Conservation (phyloP, 768 basidiomycete genomes). For the Boletellus ananas region DNA sequence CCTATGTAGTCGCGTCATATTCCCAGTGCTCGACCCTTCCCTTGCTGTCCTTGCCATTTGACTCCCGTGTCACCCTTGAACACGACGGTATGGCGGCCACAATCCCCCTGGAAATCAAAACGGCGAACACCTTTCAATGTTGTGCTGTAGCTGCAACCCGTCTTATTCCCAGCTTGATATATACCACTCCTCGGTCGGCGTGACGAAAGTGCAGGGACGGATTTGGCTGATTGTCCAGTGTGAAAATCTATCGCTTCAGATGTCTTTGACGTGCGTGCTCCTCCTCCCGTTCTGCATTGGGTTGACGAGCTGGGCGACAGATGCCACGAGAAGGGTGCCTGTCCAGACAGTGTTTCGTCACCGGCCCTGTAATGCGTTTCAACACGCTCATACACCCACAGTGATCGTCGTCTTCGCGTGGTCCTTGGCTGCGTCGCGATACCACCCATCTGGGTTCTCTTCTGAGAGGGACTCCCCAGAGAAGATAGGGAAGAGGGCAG, state of each 20-base stretch:
- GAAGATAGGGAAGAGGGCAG: conserved; percentile 38
- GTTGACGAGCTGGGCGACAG: neutral
- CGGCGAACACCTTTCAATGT: conserved; percentile 40
- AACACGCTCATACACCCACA: conserved; percentile 44
- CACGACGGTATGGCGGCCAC: conserved; percentile 35
- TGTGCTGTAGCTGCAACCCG: neutral
- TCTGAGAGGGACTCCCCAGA: no score
- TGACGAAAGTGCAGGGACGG: conserved; percentile 72
- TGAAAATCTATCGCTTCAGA: conserved; percentile 65
- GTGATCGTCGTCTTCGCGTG: no score
- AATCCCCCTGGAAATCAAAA: conserved; percentile 51
- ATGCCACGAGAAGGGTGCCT: neutral
- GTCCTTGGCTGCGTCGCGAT: conserved; percentile 34
- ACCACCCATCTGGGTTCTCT: conserved; percentile 21
- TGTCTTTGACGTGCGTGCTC: conserved; percentile 43
- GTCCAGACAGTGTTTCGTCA: neutral
- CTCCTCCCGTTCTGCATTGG: neutral
- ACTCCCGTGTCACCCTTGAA: conserved; percentile 9
- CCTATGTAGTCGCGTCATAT: conserved; percentile 23
- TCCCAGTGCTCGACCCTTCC: conserved; percentile 5
- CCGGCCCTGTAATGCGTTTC: conserved; percentile 10
- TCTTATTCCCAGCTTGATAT: neutral
- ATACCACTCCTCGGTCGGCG: neutral
- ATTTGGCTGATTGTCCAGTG: conserved; percentile 60
- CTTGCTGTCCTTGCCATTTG: neutral